phyloP scores from a whole-genome alignment of 192 early-diverging fungal species.

The Coemansia sp. region DNA sequence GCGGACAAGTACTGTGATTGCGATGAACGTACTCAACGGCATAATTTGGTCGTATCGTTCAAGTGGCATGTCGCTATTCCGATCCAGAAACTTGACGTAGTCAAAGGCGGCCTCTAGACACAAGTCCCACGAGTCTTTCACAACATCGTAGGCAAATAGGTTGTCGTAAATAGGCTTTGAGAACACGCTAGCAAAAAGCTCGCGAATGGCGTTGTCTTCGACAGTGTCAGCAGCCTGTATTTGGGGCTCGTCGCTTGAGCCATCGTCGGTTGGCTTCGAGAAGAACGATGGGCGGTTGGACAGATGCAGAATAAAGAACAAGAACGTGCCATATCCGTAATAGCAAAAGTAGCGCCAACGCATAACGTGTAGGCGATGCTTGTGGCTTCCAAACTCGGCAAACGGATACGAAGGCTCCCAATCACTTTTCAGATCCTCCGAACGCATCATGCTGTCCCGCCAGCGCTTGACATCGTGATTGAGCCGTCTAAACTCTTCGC shows the following conservation, averaged over 20 bases:
- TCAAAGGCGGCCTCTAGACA: constrained; percentile 27
- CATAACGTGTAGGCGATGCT: constrained; percentile 27
- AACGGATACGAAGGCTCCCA: constrained; percentile 6
- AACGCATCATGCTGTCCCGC: constrained; percentile 15
- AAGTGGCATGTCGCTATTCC: constrained; percentile 28
- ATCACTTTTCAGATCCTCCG: constrained; percentile 8
- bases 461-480: constrained; percentile 19
- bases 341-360: constrained; percentile 42
- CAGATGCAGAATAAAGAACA: constrained; percentile 29
- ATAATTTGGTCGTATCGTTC: constrained; percentile 43
- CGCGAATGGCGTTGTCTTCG: constrained; percentile 34
- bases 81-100: constrained; percentile 17
- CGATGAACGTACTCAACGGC: constrained; percentile 28
- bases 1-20: constrained; percentile 36
- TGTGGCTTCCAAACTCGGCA: constrained; percentile 24
- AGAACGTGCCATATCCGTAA: constrained; percentile 22
- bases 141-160: constrained; percentile 35
- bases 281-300: constrained; percentile 45
- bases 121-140: constrained; percentile 31
- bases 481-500: constrained; percentile 23
- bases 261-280: neutral
- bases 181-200: constrained; percentile 25
- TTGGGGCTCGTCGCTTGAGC: constrained; percentile 1
- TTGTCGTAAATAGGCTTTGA: constrained; percentile 26
- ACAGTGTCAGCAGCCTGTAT: constrained; percentile 1